Evolutionary conservation across 208 protist genomes (phyloP).

Genomic region (Leishmania tarentolae): DNA sequence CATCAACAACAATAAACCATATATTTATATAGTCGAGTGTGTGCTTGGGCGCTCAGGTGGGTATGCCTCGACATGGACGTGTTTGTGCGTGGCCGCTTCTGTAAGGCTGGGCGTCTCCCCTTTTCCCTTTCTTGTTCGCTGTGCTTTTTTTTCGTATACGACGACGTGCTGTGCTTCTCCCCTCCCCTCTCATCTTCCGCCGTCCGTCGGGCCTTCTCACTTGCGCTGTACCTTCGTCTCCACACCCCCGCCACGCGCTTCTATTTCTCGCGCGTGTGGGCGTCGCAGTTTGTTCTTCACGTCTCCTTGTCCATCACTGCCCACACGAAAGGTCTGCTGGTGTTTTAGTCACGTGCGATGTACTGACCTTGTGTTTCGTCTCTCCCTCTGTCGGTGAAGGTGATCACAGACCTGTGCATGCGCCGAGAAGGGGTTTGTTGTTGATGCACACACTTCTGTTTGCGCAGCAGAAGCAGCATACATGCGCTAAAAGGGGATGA

Average conservation of each 20-base stretch:
- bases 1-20: not conserved
- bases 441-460: not conserved
- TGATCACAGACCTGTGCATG: not conserved
- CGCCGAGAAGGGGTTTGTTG: not conserved
- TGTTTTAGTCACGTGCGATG: not conserved
- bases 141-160: slow-evolving; percentile 2
- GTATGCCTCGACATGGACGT: not conserved
- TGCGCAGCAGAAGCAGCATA: not conserved
- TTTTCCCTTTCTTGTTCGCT: slow-evolving; percentile 3
- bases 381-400: not conserved
- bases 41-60: not conserved
- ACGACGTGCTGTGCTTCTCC: not conserved
- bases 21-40: too few relatives aligned
- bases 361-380: not conserved
- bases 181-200: not conserved
- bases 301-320: not conserved
- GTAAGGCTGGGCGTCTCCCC: slow-evolving; percentile 8
- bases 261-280: not conserved
- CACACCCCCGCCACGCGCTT: not conserved
- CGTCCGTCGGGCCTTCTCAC: not conserved
- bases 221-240: not conserved
- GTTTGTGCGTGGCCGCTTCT: not conserved
- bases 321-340: not conserved
- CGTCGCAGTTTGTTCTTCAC: not conserved
- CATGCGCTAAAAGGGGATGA: not conserved